Conservation (phyloP, 345 rosid species). For the Eucalyptus coolabah region DNA sequence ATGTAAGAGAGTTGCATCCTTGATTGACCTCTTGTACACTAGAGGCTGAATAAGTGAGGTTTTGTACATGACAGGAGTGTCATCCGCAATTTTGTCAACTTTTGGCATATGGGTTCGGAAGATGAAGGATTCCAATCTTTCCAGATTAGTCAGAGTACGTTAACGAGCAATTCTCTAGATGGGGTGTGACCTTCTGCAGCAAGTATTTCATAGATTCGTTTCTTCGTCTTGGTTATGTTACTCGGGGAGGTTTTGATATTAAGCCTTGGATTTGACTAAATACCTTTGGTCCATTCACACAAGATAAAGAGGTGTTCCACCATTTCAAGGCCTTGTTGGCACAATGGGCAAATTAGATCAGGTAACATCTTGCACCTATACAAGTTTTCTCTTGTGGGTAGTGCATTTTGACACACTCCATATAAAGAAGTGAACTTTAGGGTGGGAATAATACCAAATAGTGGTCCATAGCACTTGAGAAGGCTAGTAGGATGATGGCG, state of each 20-base stretch:
- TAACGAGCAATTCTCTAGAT: neutral
- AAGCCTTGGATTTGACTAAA: neutral
- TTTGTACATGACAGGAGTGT: neutral
- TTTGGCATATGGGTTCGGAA: neutral
- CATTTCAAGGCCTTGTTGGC: fast-evolving
- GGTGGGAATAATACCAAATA: neutral
- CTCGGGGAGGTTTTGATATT: neutral
- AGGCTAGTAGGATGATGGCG: neutral
- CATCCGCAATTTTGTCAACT: neutral
- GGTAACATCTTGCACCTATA: neutral
- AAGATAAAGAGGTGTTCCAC: neutral
- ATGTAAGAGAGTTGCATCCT: neutral
- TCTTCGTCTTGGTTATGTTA: neutral
- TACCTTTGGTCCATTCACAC: neutral
- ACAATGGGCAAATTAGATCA: too few relatives aligned
- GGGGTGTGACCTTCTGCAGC: neutral
- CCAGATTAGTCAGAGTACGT: neutral
- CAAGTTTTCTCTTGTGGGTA: neutral
- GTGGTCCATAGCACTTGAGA: neutral
- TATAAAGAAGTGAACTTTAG: neutral
- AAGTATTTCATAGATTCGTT: too few relatives aligned
- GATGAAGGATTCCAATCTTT: neutral
- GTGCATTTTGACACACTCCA: neutral
- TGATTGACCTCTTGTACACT: neutral
- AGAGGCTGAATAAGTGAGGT: neutral